Evolutionary conservation across 257 asterid genomes (phyloP), one percentile per base, ranked within the genome.

Genomic region (Dorcoceras hygrometricum): DNA sequence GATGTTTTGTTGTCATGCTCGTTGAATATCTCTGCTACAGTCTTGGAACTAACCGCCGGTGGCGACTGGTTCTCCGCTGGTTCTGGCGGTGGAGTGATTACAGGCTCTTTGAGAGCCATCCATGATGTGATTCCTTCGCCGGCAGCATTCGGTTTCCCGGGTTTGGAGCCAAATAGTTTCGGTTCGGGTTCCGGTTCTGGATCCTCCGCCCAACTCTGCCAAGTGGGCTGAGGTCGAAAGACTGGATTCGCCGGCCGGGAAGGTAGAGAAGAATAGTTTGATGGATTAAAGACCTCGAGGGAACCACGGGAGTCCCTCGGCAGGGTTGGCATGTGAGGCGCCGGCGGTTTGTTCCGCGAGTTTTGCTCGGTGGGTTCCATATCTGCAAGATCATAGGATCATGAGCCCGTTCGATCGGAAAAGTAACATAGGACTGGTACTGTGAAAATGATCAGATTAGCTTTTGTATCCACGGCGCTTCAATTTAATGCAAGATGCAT

Each of bases 291-390:
- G 2, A 93, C 96, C 63, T 93, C 98, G 7, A 93, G 79, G 0
- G 98, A 93, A 10, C 91, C 97, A 7, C 98, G 81, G 2, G 87
- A 74, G 66, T 93, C 96, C 73, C 96, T 71, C 0, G 97, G 86
- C 8, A 86, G 71, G 20, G 94, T 81, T 6, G 92, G 86, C 4
- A 76, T 72, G 66, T 68, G 50, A 0, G 81, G 29, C 2, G 77
- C n/a, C 0, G 83, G 72, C 76, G 48, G 48, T 36, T 85, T 77
- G 20, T 70, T 80, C 31, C 75, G 80, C 63, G 73, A 57, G 19
- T 76, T 79, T 65, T 58, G 71, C 43, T 81, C 82, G 3, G 27
- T 27, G 11, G 65, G 59, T 12, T 87, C 97, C 95, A 83, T 74
- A 2, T 80, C 19, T 70, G 51, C 51, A 43, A 4, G 51, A 43